Conservation (phyloP, 805 yeast species). For the Hanseniaspora osmophila region DNA sequence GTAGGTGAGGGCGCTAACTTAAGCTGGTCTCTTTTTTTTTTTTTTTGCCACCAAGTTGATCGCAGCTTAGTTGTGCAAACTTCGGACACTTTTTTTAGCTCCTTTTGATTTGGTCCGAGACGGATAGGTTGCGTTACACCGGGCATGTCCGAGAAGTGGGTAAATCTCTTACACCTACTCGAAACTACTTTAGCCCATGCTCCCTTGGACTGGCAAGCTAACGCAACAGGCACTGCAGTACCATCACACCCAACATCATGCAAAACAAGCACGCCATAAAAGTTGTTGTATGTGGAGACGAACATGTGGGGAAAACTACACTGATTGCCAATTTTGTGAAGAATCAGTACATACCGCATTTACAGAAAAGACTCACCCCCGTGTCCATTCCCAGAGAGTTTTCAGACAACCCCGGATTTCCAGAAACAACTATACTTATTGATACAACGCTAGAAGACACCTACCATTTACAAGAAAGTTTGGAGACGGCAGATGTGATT, state of each 20-base stretch:
- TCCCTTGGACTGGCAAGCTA: not conserved
- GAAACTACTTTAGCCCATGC: too few relatives aligned
- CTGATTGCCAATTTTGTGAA: slow-evolving; percentile 69
- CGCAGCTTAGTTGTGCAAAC: too few relatives aligned
- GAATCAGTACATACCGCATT: slow-evolving; percentile 62
- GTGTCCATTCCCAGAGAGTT: slow-evolving; percentile 60
- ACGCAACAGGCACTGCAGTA: not conserved
- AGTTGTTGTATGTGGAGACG: slow-evolving; percentile 90
- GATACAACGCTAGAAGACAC: slow-evolving; percentile 70
- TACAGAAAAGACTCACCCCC: slow-evolving; percentile 59
- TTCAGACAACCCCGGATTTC: slow-evolving; percentile 43
- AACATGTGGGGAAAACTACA: slow-evolving; percentile 65
- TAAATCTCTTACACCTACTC: too few relatives aligned
- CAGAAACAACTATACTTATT: slow-evolving; percentile 53
- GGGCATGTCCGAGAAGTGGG: too few relatives aligned
- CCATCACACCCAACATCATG: not conserved
- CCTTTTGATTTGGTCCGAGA: too few relatives aligned
- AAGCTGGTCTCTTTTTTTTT: too few relatives aligned
- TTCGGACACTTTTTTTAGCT: too few relatives aligned
- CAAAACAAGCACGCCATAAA: slow-evolving; percentile 22
- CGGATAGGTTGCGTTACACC: too few relatives aligned
- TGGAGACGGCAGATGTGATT: slow-evolving; percentile 76
- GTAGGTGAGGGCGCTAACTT: too few relatives aligned
- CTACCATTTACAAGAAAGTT: slow-evolving; percentile 46
- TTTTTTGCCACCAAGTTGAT: too few relatives aligned